phyloP scores from a whole-genome alignment of 306 rosid genomes.

The Glycine tomentella region DNA sequence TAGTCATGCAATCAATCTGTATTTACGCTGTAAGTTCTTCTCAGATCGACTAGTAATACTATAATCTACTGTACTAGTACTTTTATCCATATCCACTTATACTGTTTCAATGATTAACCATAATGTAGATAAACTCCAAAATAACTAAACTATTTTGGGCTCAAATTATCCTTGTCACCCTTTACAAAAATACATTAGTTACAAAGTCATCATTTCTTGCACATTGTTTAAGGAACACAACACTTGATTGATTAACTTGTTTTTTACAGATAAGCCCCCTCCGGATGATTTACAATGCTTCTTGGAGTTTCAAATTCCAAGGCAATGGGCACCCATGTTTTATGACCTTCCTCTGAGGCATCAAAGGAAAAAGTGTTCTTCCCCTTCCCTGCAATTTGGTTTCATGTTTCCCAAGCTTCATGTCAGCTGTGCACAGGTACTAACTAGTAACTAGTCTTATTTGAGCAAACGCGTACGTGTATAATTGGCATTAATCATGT shows the following conservation, averaged over 20 bases:
- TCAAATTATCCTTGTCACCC: conserved; percentile 8
- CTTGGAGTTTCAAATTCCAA: conserved; percentile 91
- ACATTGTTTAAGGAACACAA: not conserved
- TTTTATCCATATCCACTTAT: conserved; percentile 8
- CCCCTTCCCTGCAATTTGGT: conserved; percentile 73
- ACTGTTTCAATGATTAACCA: conserved; percentile 12
- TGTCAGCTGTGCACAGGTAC: conserved; percentile 64
- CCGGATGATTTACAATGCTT: conserved; percentile 74
- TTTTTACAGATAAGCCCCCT: conserved; percentile 73
- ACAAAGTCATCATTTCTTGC: conserved; percentile 14
- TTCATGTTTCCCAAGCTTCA: conserved; percentile 69
- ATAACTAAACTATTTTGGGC: not conserved
- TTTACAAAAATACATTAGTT: conserved; percentile 26
- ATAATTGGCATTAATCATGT: not conserved
- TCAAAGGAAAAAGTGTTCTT: conserved; percentile 59
- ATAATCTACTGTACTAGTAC: not conserved
- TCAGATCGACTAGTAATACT: conserved; percentile 13
- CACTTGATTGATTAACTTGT: conserved; percentile 1
- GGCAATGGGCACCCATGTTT: conserved; percentile 94
- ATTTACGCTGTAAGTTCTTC: conserved; percentile 73
- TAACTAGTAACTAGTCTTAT: no score
- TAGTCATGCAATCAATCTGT: conserved; percentile 88
- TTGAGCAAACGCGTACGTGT: no score
- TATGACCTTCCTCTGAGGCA: conserved; percentile 85
- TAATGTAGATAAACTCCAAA: not conserved